phyloP scores from a whole-genome alignment of 179 eudicot genomes.

The Actinidia chinensis region DNA sequence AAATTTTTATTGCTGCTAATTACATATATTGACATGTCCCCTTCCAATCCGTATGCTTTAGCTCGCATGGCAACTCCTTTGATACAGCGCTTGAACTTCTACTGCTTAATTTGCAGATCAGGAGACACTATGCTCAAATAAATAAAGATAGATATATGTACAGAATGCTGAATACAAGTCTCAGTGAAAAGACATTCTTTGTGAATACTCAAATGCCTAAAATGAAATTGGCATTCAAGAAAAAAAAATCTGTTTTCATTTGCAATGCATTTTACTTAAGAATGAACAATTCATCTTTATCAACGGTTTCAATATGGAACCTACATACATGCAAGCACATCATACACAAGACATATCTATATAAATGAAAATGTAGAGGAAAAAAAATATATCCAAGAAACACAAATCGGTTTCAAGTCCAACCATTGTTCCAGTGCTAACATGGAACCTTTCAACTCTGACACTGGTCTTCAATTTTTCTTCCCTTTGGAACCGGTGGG shows the following conservation, averaged over 20 bases:
- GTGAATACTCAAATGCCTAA: not conserved
- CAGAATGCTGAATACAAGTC: not conserved
- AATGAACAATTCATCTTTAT: not conserved
- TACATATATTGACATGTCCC: too few relatives aligned
- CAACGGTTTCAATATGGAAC: not conserved
- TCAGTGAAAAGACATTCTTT: not conserved
- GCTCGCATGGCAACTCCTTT: too few relatives aligned
- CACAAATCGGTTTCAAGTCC: slow-evolving; percentile 26
- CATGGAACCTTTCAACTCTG: slow-evolving; percentile 59
- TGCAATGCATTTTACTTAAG: not conserved
- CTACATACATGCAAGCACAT: not conserved
- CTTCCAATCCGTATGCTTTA: too few relatives aligned
- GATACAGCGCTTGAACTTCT: too few relatives aligned
- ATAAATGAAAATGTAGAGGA: not conserved
- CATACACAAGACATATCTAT: not conserved
- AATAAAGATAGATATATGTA: too few relatives aligned
- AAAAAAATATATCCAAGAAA: slow-evolving; percentile 11
- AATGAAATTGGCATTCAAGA: not conserved
- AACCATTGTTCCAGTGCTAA: slow-evolving; percentile 70
- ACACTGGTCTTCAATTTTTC: slow-evolving; percentile 73
- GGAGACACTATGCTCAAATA: not conserved
- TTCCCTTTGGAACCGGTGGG: slow-evolving; percentile 62
- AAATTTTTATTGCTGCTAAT: too few relatives aligned
- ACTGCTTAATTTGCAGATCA: too few relatives aligned
- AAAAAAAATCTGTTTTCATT: not conserved